Base-by-base conservation (phyloP, 768 basidiomycete species). In the Xerocomus brunneocitrinus region DNA sequence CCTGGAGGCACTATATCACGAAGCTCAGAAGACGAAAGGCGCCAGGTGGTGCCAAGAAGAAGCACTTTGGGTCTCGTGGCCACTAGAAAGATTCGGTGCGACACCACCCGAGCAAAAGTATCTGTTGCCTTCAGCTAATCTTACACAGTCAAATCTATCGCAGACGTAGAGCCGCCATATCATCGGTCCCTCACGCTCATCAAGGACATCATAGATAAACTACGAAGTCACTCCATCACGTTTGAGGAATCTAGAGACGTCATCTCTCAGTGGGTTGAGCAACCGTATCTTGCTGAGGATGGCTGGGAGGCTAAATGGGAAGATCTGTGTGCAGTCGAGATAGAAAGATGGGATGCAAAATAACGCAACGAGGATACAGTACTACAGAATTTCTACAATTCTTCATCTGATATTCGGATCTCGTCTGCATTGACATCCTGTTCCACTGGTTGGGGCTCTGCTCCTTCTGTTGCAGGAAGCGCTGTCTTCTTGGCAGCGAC, bases 401-500 rank as follows among this genome's bases (percentile, higher is more conserved):
- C 85, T 48, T 92, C 91, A 64, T 91, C 89, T 45, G 86, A 88
- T 62, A 93, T 91, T 56, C 87, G 89, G 55, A 94, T 94, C 73
- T 94, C 91, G 53, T 93, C 91, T 40, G 72, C 81, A 64, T 94
- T 93, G 25, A 63, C 71, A 28, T 50, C 71, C 50, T 50, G 58
- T 22, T 57, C 55, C 44, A 35, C n/a, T 53, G 67, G 65, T 48
- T 60, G 65, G 25, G 71, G 57, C 34, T 71, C 73, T n/a, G 65
- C 62, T 40, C 64, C 76, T 53, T 77, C 79, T 27, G 72, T 68
- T 12, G 68, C 64, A 44, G 68, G 67, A 49, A 71, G 62, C n/a
- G 68, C 73, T 4, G 79, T 78, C 63, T 77, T 79, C 61, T 77
- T 86, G 24, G 90, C 87, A 58, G 89, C 82, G 51, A 94, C 90